A percentile compares a stretch with the other conserved stretches of the same genome.
These are phyloP conservation scores for Meira nashicola DNA, from an alignment of 1,284 basidiomycete species.

Conservation along the genomic window DNA sequence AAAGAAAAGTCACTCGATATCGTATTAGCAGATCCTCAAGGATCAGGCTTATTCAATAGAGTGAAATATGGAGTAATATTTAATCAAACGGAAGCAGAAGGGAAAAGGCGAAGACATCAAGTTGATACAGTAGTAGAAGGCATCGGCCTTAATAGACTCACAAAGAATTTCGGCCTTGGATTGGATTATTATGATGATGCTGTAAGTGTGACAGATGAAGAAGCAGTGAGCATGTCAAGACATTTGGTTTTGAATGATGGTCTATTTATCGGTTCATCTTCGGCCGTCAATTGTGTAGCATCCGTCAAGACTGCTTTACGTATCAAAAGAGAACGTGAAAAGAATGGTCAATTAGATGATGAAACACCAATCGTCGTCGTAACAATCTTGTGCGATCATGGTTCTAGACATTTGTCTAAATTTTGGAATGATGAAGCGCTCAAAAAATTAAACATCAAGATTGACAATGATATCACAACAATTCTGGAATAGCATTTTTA, in stretches of 20 bases:
- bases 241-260: constrained; percentile 65
- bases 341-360: not conserved
- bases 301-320: constrained; percentile 59
- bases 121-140: constrained; percentile 56
- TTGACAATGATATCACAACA: constrained; percentile 38
- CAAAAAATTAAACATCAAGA: constrained; percentile 26
- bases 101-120: constrained; percentile 86
- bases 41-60: constrained; percentile 92
- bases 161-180: constrained; percentile 43
- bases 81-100: constrained; percentile 82
- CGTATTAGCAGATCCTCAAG: constrained; percentile 84
- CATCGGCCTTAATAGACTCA: constrained; percentile 62
- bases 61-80: constrained; percentile 75
- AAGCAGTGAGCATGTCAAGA: constrained; percentile 47
- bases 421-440: constrained; percentile 45
- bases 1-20: constrained; percentile 16
- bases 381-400: constrained; percentile 49
- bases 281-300: constrained; percentile 89
- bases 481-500: constrained; percentile 22
- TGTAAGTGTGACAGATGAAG: constrained; percentile 42
- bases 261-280: constrained; percentile 89
- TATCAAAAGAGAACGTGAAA: constrained; percentile 24
- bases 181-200: constrained; percentile 44
- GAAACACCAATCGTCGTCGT: constrained; percentile 35
- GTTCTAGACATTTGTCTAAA: constrained; percentile 47